A percentile compares a stretch with the other conserved stretches of the same genome.
These are phyloP conservation scores for Podaxis sp. DNA, from an alignment of 768 basidiomycete species.

Conservation along the genomic window DNA sequence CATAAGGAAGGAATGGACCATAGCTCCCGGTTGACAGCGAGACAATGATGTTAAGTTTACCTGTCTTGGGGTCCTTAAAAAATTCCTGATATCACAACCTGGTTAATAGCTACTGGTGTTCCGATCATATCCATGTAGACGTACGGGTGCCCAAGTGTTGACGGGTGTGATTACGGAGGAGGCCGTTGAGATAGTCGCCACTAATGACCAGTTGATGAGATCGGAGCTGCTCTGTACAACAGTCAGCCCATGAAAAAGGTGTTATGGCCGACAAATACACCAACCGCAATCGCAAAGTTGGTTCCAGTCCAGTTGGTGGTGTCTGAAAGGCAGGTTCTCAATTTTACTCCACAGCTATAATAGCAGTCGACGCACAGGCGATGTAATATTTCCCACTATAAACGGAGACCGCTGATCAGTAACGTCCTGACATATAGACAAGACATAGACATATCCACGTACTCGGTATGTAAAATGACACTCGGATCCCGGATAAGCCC, in stretches of 20 bases:
- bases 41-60: constrained; percentile 32
- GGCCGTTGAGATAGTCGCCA: constrained; percentile 29
- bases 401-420: background rate
- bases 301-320: constrained; percentile 35
- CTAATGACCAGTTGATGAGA: constrained; percentile 28
- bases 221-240: constrained; percentile 29
- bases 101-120: background rate
- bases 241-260: background rate
- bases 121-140: constrained; percentile 15
- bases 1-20: constrained; percentile 35
- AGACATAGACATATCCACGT: constrained; percentile 10
- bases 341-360: background rate
- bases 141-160: constrained; percentile 34
- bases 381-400: constrained; percentile 35
- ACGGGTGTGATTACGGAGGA: constrained; percentile 29
- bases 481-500: constrained; percentile 37
- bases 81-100: constrained; percentile 27
- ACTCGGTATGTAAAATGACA: constrained; percentile 36
- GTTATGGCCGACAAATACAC: background rate
- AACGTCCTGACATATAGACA: background rate
- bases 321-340: constrained; percentile 20
- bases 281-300: constrained; percentile 36
- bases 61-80: constrained; percentile 35
- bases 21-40: constrained; percentile 37
- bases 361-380: constrained; percentile 23